Conservation (phyloP, 1,139 yeast genomes). For the Tardiomyces blankii region DNA sequence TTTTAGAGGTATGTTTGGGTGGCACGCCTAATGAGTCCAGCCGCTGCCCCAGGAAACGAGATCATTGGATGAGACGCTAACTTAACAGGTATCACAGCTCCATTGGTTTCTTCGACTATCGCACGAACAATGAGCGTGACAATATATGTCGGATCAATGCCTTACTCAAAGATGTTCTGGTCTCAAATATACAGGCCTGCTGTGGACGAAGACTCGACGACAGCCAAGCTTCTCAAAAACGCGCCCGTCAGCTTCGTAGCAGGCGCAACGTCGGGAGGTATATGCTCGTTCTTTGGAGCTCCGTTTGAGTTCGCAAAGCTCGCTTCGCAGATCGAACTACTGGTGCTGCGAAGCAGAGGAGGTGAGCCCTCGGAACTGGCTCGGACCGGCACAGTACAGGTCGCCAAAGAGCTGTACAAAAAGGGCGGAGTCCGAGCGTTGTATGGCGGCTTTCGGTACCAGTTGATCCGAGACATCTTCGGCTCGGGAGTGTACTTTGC, state of each 20-base stretch:
- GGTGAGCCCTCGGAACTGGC: conserved; percentile 7
- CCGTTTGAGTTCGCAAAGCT: conserved; percentile 82
- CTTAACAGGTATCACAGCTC: conserved; percentile 33
- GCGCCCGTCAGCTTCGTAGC: conserved; percentile 58
- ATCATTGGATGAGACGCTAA: too few relatives aligned
- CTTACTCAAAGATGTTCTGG: conserved; percentile 20
- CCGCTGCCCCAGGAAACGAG: too few relatives aligned
- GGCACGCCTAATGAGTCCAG: too few relatives aligned
- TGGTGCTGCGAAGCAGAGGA: conserved; percentile 35
- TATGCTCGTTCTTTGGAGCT: conserved; percentile 58
- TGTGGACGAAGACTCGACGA: conserved; percentile 4
- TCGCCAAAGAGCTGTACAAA: conserved; percentile 40
- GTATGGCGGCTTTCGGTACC: conserved; percentile 64
- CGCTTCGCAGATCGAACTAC: conserved; percentile 54
- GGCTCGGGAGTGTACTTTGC: conserved; percentile 69
- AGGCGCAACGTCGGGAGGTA: conserved; percentile 58
- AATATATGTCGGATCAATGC: conserved; percentile 49
- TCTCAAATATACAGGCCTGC: conserved; percentile 14
- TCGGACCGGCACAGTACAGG: conserved; percentile 30
- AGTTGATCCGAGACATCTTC: conserved; percentile 51
- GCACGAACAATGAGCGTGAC: conserved; percentile 54
- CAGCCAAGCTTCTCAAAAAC: conserved; percentile 32
- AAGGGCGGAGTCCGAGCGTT: conserved; percentile 53
- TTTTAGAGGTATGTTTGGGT: conserved; percentile 51
- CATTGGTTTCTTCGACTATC: conserved; percentile 52